phyloP scores from a whole-genome alignment of 106 monocot genomes.

The Vanilla planifolia region DNA sequence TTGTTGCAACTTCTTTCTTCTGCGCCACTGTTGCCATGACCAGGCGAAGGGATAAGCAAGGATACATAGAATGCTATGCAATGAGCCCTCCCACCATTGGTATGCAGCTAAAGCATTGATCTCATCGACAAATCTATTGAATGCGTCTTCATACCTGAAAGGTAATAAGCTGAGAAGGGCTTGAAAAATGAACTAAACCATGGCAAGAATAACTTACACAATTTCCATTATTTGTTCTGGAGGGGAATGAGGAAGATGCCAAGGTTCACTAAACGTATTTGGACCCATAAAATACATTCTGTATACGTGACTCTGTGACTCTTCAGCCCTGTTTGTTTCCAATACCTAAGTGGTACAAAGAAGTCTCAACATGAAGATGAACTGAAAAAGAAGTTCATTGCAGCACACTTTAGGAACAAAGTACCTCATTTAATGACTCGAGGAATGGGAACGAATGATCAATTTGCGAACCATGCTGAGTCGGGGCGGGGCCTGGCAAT shows the following conservation, averaged over 20 bases:
- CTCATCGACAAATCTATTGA: slow-evolving; percentile 95
- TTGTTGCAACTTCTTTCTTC: slow-evolving; percentile 82
- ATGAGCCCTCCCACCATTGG: slow-evolving; percentile 99
- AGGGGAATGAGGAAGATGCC: slow-evolving; percentile 98
- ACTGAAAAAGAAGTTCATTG: too few relatives aligned
- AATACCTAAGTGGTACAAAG: slow-evolving; percentile 41
- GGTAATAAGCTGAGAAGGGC: not conserved
- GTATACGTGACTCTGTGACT: slow-evolving; percentile 89
- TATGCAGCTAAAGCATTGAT: slow-evolving; percentile 84
- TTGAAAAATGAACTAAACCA: not conserved
- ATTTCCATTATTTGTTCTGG: slow-evolving; percentile 84
- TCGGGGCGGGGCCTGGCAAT: slow-evolving; percentile 86
- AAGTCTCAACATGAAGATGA: not conserved
- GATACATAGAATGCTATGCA: slow-evolving; percentile 69
- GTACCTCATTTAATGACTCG: slow-evolving; percentile 94
- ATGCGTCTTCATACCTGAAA: slow-evolving; percentile 93
- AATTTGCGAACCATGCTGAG: slow-evolving; percentile 89
- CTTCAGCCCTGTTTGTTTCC: slow-evolving; percentile 95
- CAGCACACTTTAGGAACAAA: not conserved
- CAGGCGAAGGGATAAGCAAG: slow-evolving; percentile 91
- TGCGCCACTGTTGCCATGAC: slow-evolving; percentile 99
- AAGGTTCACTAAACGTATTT: slow-evolving; percentile 97
- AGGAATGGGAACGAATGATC: slow-evolving; percentile 97
- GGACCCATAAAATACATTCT: slow-evolving; percentile 97
- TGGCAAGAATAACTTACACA: slow-evolving; percentile 48